Base-by-base conservation (phyloP, 1,139 yeast species). In the Geotrichum candidum region DNA sequence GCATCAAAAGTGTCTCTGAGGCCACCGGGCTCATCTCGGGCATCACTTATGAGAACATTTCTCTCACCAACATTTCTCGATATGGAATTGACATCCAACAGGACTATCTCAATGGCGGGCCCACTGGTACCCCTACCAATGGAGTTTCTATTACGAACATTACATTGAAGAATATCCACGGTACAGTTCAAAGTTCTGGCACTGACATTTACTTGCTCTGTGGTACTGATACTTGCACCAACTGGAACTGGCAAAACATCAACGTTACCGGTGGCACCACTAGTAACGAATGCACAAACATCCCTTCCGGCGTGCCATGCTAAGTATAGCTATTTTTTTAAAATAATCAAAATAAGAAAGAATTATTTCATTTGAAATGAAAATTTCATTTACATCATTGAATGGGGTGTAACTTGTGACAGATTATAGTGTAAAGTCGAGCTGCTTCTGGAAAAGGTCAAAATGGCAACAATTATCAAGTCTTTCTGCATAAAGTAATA, bases 111-210 rank as follows among this genome's bases (percentile, higher is more conserved):
- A 56, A 56, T 38, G 54, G 59, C 33, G n/a, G 29, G 2, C 59
- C 59, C 35, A 56, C 59, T 22, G 59, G 59, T 15, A 51, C 41
- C 25, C 54, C 59, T 41, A 56, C 59, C 11, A 51, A 50, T 22
- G 54, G 54, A 1, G 50, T 56, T 27, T 11, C 50, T 33, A 25
- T 56, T 22, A 23, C 29, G 9, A 22, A 35, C 31, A 22, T 38
- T 27, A 56, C 5, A 1, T 51, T 56, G 31, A 51, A 35, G 33
- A 38, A 51, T n/a, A 29, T 56, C 51, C 41, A 51, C 23, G 59
- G 59, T 2, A 51, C 54, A 13, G 59, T 56, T 22, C 31, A 13
- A 13, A 22, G n/a, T 1, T 13, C 50, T 23, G 59, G 38, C 33
- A 22, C 35, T 18, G 45, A 51, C 3, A n/a, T 51, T 35, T 56